Conservation (phyloP, 1,139 yeast species). For the Suhomyces wounanorum region DNA sequence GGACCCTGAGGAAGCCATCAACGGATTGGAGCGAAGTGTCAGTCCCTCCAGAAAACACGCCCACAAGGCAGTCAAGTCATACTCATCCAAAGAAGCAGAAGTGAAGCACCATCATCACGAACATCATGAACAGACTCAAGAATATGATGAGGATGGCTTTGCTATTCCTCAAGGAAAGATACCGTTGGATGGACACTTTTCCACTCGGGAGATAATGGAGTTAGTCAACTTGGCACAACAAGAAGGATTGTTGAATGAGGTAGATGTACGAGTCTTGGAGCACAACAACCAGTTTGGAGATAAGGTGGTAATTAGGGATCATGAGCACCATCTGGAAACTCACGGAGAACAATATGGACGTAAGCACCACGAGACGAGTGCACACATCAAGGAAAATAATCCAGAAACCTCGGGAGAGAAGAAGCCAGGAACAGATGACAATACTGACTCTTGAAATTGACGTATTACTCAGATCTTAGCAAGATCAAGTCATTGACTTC, state of each 20-base stretch:
- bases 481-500: neutral
- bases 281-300: constrained; percentile 23
- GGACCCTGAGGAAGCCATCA: neutral
- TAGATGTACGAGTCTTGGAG: constrained; percentile 30
- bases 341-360: neutral
- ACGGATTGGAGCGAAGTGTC: neutral
- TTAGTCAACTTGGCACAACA: constrained; percentile 35
- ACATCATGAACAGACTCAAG: constrained; percentile 2
- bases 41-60: constrained; percentile 2
- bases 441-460: neutral
- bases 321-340: neutral
- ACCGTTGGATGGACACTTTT: constrained; percentile 45
- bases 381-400: constrained; percentile 1
- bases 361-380: neutral
- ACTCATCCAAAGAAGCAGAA: neutral
- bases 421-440: neutral
- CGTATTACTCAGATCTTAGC: neutral
- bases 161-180: constrained; percentile 41
- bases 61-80: constrained; percentile 1
- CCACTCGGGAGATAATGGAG: constrained; percentile 35
- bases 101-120: constrained; percentile 22
- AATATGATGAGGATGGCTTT: constrained; percentile 39
- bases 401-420: neutral
- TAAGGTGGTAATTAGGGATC: constrained; percentile 18
- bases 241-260: constrained; percentile 32